Base-by-base conservation (phyloP, 306 rosid genomes). In the Argentina anserina region DNA sequence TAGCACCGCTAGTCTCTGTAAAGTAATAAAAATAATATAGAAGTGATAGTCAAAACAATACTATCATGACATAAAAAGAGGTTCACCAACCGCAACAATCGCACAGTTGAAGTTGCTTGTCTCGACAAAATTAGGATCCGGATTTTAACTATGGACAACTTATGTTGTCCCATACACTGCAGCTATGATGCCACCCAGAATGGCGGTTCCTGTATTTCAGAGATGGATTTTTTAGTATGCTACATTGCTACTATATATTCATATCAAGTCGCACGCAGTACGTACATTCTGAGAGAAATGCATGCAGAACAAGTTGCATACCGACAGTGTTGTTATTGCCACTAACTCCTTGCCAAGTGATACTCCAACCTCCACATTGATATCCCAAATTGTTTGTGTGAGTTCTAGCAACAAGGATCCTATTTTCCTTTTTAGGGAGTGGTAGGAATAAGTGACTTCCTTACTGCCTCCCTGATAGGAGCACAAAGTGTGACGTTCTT, bases 341-440 rank as follows among this genome's bases (percentile, higher is more conserved):
- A 49, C 63, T 9, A 6, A 64, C 18, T 34, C 78, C 78, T 50
- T 74, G 78, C 78, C 78, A 74, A 36, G 71, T 74, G 39, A 74
- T 25, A 34, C 52, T 74, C 78, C 78, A 74, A 3, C 78, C 78
- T n/a, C 78, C 78, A 49, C 78, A 74, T 37, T 74, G 78, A 36
- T 64, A 64, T 33, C 78, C 78, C 46, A 74, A 36, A 29, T 63
- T 74, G 71, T 74, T 33, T 17, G 78, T 71, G 37, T 74, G 78
- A 25, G 71, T 36, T 74, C 78, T 65, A 18, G 78, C 70, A 18
- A 74, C 78, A 34, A 74, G 63, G 45, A 74, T 74, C 50, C 28
- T 64, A 1, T 14, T 14, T 6, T 41, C 29, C 7, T 74, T 64
- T 40, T 74, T 74, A 18, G 71, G 26, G 36, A 74, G 71, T 21